Conservation (phyloP, 164 flowering plant genomes). For the Macadamia integrifolia region DNA sequence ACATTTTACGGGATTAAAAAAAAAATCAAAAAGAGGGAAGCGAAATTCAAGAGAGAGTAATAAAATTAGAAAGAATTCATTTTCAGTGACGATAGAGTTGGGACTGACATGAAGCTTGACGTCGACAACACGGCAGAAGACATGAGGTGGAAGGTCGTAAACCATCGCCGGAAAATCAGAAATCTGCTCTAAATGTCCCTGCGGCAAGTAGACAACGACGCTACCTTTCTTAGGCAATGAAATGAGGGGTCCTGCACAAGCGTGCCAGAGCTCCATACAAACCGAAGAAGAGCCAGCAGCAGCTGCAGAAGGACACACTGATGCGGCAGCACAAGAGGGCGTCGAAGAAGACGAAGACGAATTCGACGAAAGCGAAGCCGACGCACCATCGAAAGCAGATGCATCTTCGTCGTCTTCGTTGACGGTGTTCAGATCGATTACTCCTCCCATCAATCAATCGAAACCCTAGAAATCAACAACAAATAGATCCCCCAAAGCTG, state of each 20-base stretch:
- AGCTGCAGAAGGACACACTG: background rate
- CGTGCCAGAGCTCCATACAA: slow-evolving; percentile 97
- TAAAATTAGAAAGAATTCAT: background rate
- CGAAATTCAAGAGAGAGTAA: too few relatives aligned
- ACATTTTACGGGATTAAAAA: too few relatives aligned
- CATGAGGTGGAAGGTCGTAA: slow-evolving; percentile 65
- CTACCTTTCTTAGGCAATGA: slow-evolving; percentile 81
- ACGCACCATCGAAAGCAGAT: slow-evolving; percentile 17
- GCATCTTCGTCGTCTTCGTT: slow-evolving; percentile 42
- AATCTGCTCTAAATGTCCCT: slow-evolving; percentile 79
- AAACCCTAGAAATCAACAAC: background rate
- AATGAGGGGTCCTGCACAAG: slow-evolving; percentile 88
- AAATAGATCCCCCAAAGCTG: slow-evolving; percentile 10
- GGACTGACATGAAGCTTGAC: slow-evolving; percentile 77
- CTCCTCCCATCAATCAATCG: slow-evolving; percentile 33
- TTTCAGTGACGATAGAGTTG: background rate
- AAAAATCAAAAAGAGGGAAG: too few relatives aligned
- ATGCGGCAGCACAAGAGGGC: slow-evolving; percentile 15
- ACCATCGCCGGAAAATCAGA: slow-evolving; percentile 29
- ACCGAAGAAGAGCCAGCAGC: slow-evolving; percentile 23
- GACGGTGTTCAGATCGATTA: slow-evolving; percentile 71
- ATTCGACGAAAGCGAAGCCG: slow-evolving; percentile 23
- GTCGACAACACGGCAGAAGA: slow-evolving; percentile 84
- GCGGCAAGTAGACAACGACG: slow-evolving; percentile 82
- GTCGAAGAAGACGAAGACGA: slow-evolving; percentile 21